Conservation (phyloP, 1,284 basidiomycete species). For the Apiotrichum mycotoxinovorans region DNA sequence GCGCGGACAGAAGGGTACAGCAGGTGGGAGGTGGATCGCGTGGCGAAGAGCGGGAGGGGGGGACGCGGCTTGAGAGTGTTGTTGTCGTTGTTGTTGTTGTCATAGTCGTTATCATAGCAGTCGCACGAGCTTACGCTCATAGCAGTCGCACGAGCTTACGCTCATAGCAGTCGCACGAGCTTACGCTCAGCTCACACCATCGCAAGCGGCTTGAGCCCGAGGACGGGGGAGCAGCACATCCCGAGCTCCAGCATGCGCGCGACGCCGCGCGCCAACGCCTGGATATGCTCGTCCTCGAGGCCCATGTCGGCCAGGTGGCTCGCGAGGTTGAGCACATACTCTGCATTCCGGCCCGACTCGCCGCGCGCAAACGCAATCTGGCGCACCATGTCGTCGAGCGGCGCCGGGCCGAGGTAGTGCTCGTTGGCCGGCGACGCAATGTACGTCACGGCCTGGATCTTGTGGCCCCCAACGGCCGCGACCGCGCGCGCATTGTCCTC, state of each 20-base stretch:
- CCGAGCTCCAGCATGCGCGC: conserved; percentile 1
- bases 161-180: no score
- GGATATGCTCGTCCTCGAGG: conserved; percentile 18
- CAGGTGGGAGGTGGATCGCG: no score
- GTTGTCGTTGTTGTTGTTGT: no score
- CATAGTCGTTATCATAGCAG: no score
- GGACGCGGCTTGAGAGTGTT: no score
- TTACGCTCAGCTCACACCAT: no score
- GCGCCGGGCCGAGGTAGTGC: conserved; percentile 16
- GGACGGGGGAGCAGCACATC: neutral
- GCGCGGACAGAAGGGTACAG: no score
- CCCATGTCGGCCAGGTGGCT: conserved; percentile 11
- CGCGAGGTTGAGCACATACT: conserved; percentile 21
- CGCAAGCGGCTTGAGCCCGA: conserved; percentile 1
- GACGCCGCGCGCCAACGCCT: conserved; percentile 10
- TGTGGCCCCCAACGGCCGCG: neutral
- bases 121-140: no score
- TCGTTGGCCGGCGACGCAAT: conserved; percentile 16
- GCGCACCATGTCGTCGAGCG: conserved; percentile 7
- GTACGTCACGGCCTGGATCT: conserved; percentile 13
- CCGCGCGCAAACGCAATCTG: conserved; percentile 11
- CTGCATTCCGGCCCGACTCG: conserved; percentile 1
- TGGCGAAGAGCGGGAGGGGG: no score
- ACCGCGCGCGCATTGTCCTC: neutral
- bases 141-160: no score